These are phyloP conservation scores for Lepiota subincarnata DNA, from an alignment of 768 basidiomycete genomes.

Conservation along the genomic window DNA sequence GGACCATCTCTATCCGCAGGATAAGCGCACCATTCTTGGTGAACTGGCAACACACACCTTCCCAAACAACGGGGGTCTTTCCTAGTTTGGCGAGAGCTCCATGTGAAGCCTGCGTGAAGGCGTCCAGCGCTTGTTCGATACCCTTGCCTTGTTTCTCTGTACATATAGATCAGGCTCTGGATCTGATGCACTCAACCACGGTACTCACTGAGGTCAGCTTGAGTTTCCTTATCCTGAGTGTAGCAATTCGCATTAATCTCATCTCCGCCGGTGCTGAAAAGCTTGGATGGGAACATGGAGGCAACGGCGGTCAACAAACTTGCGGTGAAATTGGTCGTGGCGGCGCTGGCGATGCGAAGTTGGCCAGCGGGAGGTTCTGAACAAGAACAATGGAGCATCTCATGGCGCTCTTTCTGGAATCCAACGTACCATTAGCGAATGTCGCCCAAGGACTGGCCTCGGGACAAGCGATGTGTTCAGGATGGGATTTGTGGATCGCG, in stretches of 20 bases:
- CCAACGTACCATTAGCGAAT: slow-evolving; percentile 47
- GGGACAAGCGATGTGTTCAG: slow-evolving; percentile 73
- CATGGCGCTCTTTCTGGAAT: neutral
- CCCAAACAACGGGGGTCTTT: slow-evolving; percentile 81
- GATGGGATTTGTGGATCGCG: slow-evolving; percentile 58
- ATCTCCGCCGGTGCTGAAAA: slow-evolving; percentile 81
- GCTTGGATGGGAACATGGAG: slow-evolving; percentile 44
- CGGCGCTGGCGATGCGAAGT: slow-evolving; percentile 61
- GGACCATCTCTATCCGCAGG: slow-evolving; percentile 59
- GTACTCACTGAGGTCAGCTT: slow-evolving; percentile 42
- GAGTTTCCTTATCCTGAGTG: slow-evolving; percentile 52
- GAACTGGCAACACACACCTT: slow-evolving; percentile 37
- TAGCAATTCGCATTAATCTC: slow-evolving; percentile 74
- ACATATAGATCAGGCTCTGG: neutral
- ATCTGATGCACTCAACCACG: neutral
- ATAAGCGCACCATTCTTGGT: slow-evolving; percentile 16
- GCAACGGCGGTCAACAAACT: slow-evolving; percentile 51
- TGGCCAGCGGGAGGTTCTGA: slow-evolving; percentile 82
- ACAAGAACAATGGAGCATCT: neutral
- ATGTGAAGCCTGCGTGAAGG: slow-evolving; percentile 59
- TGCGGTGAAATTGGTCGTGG: slow-evolving; percentile 57
- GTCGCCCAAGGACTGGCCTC: slow-evolving; percentile 53
- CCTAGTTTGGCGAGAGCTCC: slow-evolving; percentile 43
- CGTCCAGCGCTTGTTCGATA: slow-evolving; percentile 57
- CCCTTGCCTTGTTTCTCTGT: slow-evolving; percentile 40